phyloP scores from a whole-genome alignment of 805 yeast species.

The Starmera caribaea region DNA sequence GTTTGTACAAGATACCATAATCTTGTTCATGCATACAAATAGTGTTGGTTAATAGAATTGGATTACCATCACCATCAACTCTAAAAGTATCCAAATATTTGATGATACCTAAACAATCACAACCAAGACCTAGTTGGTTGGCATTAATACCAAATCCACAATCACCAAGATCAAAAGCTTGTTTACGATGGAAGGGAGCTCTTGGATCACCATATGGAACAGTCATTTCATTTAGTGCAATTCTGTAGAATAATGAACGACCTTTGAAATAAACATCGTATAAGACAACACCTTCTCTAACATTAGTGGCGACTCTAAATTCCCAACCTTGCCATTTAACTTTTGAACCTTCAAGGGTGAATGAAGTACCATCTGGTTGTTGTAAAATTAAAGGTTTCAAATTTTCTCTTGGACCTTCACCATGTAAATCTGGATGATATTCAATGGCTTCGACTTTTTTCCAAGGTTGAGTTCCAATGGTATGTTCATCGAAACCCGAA shows the following conservation, averaged over 20 bases:
- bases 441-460: constrained; percentile 51
- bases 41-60: constrained; percentile 54
- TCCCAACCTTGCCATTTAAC: constrained; percentile 81
- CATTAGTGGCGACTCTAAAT: constrained; percentile 58
- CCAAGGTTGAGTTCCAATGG: constrained; percentile 48
- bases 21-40: constrained; percentile 78
- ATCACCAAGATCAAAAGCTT: constrained; percentile 81
- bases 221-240: constrained; percentile 74
- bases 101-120: constrained; percentile 77
- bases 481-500: constrained; percentile 55
- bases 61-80: constrained; percentile 49
- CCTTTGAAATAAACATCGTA: constrained; percentile 71
- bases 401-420: constrained; percentile 37
- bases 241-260: constrained; percentile 63
- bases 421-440: constrained; percentile 64
- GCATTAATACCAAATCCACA: constrained; percentile 73
- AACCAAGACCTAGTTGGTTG: constrained; percentile 59
- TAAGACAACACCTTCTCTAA: constrained; percentile 71
- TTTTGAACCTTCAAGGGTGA: constrained; percentile 46
- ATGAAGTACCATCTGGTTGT: constrained; percentile 80
- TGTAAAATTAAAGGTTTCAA: constrained; percentile 58
- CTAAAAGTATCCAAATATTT: constrained; percentile 60
- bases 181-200: constrained; percentile 76
- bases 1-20: constrained; percentile 68
- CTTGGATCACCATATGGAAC: constrained; percentile 85